Base-by-base conservation (phyloP, 139 green algal species). In the Desmodesmus armatus region DNA sequence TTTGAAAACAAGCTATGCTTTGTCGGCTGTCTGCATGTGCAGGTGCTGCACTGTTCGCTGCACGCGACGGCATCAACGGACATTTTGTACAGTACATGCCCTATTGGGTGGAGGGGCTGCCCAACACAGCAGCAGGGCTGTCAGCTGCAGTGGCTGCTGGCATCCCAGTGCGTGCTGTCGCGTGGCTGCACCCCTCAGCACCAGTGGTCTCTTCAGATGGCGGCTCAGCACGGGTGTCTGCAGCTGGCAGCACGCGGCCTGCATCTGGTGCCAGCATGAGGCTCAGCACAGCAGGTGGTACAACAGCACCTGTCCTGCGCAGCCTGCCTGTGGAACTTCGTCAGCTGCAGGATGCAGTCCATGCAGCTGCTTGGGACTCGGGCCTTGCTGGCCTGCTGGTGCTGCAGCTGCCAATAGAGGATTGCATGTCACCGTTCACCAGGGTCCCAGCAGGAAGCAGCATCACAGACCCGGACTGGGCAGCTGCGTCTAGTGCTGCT, bases 101-200 rank as follows among this genome's bases (percentile, higher is more conserved):
- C 9, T 93, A 93, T 82, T 86, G 73, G 47, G 49, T 92, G 35
- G 86, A 88, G 49, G 85, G 85, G 3, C 73, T 93, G 31, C 69
- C 37, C 1, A 49, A 40, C 4, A 67, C 76, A 25, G 76, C 85
- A 67, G 84, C 75, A 27, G 35, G 60, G 0, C 25, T 90, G 4
- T n/a, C 51, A 44, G 75, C 70, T 35, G 83, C 77, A 6, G 60
- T 89, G 21, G 72, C 44, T 9, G 85, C 80, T 27, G 87, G 86
- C 15, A 65, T 89, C 39, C 87, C 86, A 21, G 53, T 91, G 60
- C 78, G 90, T 3, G 63, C 44, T 4, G 76, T 80, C 55, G 82
- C 83, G 21, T 88, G 77, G 69, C 37, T 86, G 80, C 69, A 71
- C 37, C 27, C 27, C 6, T 33, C 35, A 43, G 15, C 23, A 40